These are phyloP conservation scores for Sphagnurus paluster DNA, from an alignment of 1,284 basidiomycete genomes.

Conservation along the genomic window DNA sequence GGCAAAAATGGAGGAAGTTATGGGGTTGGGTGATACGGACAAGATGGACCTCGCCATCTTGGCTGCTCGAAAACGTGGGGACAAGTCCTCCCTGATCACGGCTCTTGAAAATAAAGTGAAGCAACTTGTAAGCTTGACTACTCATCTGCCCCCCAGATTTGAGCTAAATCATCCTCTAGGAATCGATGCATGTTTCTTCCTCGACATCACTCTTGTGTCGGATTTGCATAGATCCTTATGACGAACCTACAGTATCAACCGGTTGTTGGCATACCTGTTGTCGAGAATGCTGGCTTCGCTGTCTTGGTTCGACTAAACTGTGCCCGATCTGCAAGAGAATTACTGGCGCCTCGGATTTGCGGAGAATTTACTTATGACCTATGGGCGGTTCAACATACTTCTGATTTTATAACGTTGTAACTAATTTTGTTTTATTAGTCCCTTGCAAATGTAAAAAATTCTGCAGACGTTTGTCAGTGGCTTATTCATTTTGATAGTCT, in stretches of 20 bases:
- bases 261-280: slow-evolving; percentile 87
- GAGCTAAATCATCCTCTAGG: slow-evolving; percentile 30
- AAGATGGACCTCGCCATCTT: slow-evolving; percentile 50
- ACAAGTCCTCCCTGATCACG: slow-evolving; percentile 45
- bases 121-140: slow-evolving; percentile 46
- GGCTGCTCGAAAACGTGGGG: slow-evolving; percentile 46
- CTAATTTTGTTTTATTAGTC: too few relatives aligned
- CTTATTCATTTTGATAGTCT: too few relatives aligned
- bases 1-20: slow-evolving; percentile 42
- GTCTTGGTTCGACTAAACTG: slow-evolving; percentile 75
- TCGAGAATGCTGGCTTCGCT: slow-evolving; percentile 75
- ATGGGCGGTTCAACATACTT: too few relatives aligned
- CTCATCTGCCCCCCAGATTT: background rate
- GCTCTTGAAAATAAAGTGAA: slow-evolving; percentile 64
- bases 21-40: slow-evolving; percentile 45
- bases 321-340: slow-evolving; percentile 85
- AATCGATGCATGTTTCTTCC: slow-evolving; percentile 45
- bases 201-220: slow-evolving; percentile 59
- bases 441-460: too few relatives aligned
- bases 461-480: too few relatives aligned
- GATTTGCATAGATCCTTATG: slow-evolving; percentile 75
- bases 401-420: too few relatives aligned
- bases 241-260: slow-evolving; percentile 76
- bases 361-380: slow-evolving; percentile 59
- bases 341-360: slow-evolving; percentile 67